Evolutionary conservation across 2,329 filamentous ascomycete genomes (phyloP).

Genomic region (Penicillium sp.): DNA sequence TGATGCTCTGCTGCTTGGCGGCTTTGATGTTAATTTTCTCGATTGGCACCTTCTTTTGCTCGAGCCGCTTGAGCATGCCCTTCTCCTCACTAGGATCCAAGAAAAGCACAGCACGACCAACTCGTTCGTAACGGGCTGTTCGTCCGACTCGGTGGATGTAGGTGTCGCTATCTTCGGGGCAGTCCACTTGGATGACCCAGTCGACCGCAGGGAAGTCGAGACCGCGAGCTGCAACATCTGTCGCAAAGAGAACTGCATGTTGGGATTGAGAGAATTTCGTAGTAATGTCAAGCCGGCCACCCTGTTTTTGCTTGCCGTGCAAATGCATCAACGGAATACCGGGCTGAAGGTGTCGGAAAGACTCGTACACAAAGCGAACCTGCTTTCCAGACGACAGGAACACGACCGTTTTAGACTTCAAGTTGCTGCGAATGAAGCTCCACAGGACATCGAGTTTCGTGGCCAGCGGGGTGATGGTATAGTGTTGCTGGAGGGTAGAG

Average conservation of each 20-base stretch:
- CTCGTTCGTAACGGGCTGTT: slow-evolving; percentile 89
- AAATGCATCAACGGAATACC: slow-evolving; percentile 92
- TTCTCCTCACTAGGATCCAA: slow-evolving; percentile 89
- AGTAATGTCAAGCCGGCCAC: slow-evolving; percentile 85
- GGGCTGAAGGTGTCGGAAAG: slow-evolving; percentile 89
- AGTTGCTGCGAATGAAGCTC: slow-evolving; percentile 87
- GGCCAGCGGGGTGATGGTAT: slow-evolving; percentile 80
- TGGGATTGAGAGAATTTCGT: slow-evolving; percentile 80
- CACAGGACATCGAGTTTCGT: slow-evolving; percentile 92
- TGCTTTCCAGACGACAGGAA: slow-evolving; percentile 96
- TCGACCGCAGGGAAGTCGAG: slow-evolving; percentile 96
- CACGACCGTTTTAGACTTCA: slow-evolving; percentile 93
- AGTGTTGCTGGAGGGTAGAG: slow-evolving; percentile 84
- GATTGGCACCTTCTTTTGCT: slow-evolving; percentile 88
- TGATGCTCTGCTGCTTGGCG: slow-evolving; percentile 87
- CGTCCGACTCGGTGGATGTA: slow-evolving; percentile 97
- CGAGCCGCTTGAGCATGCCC: slow-evolving; percentile 84
- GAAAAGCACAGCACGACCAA: slow-evolving; percentile 87
- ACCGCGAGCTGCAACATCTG: slow-evolving; percentile 91
- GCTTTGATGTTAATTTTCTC: slow-evolving; percentile 84
- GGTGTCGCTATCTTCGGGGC: slow-evolving; percentile 93
- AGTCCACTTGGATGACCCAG: slow-evolving; percentile 99
- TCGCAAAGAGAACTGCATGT: slow-evolving; percentile 88
- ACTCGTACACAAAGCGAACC: slow-evolving; percentile 93
- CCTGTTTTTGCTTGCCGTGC: slow-evolving; percentile 91